Percentiles rank a stretch among this genome's conserved stretches.
Conservation (phyloP, 768 basidiomycete species). For the Pulveroboletus sp. region DNA sequence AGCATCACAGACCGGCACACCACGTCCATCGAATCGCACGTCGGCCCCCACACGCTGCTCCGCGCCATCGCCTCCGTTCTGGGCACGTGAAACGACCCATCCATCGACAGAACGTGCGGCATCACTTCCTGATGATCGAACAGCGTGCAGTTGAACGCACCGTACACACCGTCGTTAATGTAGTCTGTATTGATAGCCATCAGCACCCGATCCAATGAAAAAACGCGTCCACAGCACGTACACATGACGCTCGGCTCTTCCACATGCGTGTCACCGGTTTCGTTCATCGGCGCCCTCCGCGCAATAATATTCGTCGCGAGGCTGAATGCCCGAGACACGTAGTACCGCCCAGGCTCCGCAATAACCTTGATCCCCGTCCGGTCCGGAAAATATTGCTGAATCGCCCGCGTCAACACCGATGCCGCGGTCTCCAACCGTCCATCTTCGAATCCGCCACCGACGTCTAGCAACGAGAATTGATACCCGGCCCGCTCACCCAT, state of each 20-base stretch:
- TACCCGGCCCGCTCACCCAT: constrained; percentile 84
- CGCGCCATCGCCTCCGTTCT: constrained; percentile 41
- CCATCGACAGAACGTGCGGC: constrained; percentile 75
- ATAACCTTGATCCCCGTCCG: constrained; percentile 71
- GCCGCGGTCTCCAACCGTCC: constrained; percentile 81
- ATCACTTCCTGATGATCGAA: constrained; percentile 95
- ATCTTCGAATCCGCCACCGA: constrained; percentile 97
- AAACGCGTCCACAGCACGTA: constrained; percentile 43
- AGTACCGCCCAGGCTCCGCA: constrained; percentile 94
- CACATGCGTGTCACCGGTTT: constrained; percentile 25
- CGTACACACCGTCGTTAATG: constrained; percentile 99
- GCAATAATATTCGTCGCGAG: constrained; percentile 94
- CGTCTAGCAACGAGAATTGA: constrained; percentile 79
- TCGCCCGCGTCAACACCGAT: constrained; percentile 60
- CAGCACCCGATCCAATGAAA: background rate
- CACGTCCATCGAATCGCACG: constrained; percentile 97
- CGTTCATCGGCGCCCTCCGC: constrained; percentile 58
- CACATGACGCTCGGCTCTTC: constrained; percentile 78
- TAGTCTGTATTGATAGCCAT: constrained; percentile 63
- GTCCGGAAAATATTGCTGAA: constrained; percentile 79
- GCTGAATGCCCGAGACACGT: constrained; percentile 89
- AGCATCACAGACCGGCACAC: constrained; percentile 65
- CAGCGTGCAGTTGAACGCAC: constrained; percentile 93
- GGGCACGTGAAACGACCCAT: constrained; percentile 51
- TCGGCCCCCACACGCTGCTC: constrained; percentile 95